Conservation (phyloP, 305 asterid species). For the Fraxinus baroniana region DNA sequence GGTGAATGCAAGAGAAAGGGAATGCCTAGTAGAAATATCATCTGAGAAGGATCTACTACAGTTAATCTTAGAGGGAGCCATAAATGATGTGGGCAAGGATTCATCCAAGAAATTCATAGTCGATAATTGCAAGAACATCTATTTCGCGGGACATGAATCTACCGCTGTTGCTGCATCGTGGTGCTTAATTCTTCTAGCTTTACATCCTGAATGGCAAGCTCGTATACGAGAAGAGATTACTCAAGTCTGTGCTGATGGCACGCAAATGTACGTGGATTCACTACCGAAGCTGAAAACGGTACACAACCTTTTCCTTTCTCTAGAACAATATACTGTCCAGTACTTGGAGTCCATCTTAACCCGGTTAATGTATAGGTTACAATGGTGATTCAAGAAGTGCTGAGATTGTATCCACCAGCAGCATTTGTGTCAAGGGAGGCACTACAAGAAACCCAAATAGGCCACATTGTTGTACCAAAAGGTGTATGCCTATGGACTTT, state of each 20-base stretch:
- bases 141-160: constrained; percentile 85
- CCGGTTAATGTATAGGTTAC: constrained; percentile 40
- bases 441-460: constrained; percentile 59
- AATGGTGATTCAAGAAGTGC: constrained; percentile 77
- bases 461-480: constrained; percentile 59
- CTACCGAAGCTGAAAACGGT: constrained; percentile 70
- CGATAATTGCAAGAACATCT: constrained; percentile 85
- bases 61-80: constrained; percentile 67
- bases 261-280: constrained; percentile 41
- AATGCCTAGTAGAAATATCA: constrained; percentile 23
- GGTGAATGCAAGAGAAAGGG: constrained; percentile 47
- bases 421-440: constrained; percentile 88
- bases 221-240: constrained; percentile 52
- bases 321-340: not conserved
- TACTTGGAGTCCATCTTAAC: not conserved
- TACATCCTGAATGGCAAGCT: constrained; percentile 79
- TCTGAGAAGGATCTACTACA: constrained; percentile 60
- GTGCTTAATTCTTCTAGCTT: constrained; percentile 81
- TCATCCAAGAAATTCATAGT: constrained; percentile 65
- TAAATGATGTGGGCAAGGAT: constrained; percentile 43
- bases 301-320: not conserved
- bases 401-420: constrained; percentile 77
- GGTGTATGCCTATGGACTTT: constrained; percentile 83
- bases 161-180: constrained; percentile 85
- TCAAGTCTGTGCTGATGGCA: constrained; percentile 34